These are phyloP conservation scores for Vanilla planifolia DNA, from an alignment of 106 monocot genomes.

Conservation along the genomic window DNA sequence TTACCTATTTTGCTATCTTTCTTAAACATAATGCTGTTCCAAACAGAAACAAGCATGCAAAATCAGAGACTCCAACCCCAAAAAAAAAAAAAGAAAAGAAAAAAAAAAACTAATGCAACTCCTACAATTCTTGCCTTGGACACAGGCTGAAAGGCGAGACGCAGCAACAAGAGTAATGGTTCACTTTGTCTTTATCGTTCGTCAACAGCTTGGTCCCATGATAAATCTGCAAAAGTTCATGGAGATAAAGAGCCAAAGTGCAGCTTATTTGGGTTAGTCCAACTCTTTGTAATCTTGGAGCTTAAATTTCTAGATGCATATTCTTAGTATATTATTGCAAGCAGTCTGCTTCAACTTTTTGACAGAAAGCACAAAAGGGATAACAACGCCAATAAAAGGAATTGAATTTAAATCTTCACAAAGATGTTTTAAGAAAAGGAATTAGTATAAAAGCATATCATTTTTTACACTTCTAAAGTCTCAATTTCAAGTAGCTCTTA, in stretches of 20 bases:
- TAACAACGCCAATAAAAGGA: too few relatives aligned
- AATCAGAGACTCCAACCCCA: neutral
- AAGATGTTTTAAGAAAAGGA: too few relatives aligned
- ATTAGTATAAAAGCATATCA: too few relatives aligned
- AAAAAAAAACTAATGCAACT: neutral
- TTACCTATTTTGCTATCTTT: neutral
- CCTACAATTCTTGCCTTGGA: neutral
- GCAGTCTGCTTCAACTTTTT: neutral
- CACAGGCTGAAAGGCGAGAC: neutral
- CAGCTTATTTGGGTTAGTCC: too few relatives aligned
- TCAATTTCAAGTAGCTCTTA: too few relatives aligned
- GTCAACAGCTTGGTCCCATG: conserved; percentile 27
- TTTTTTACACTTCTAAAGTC: too few relatives aligned
- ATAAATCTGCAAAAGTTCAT: conserved; percentile 23
- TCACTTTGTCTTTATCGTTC: conserved; percentile 15
- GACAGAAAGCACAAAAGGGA: neutral
- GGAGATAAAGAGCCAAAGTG: neutral
- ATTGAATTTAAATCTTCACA: too few relatives aligned
- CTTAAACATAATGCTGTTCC: neutral
- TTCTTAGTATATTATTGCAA: neutral
- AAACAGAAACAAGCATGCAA: neutral
- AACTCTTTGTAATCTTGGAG: neutral
- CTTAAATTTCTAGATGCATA: neutral
- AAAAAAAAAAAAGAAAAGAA: neutral
- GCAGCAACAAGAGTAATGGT: neutral